These are phyloP conservation scores for Hemisphaericaspora xylofermentans DNA, from an alignment of 1,139 yeast genomes.

Conservation along the genomic window DNA sequence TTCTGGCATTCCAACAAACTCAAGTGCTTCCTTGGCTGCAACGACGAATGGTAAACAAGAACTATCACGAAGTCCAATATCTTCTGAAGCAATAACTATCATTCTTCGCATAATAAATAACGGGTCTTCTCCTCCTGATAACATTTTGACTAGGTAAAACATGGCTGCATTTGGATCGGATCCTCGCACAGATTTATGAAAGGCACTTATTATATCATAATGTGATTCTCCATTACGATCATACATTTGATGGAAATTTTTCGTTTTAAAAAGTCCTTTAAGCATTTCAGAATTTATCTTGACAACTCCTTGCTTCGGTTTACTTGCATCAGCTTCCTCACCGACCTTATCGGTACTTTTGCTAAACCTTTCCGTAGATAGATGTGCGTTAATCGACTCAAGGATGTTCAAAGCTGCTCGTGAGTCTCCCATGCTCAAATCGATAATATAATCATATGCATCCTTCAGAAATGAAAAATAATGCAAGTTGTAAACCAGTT, in stretches of 20 bases:
- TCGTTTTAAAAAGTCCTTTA: conserved; percentile 33
- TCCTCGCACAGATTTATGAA: conserved; percentile 89
- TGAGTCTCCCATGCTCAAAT: conserved; percentile 86
- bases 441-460: conserved; percentile 68
- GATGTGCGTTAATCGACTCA: conserved; percentile 50
- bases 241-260: conserved; percentile 60
- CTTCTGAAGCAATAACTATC: conserved; percentile 92
- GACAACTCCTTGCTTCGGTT: conserved; percentile 27
- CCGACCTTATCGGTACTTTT: conserved; percentile 18
- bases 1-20: conserved; percentile 95
- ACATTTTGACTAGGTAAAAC: conserved; percentile 83
- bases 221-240: conserved; percentile 90
- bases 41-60: conserved; percentile 83
- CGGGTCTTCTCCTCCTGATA: conserved; percentile 92
- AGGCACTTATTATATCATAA: conserved; percentile 91
- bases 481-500: conserved; percentile 35
- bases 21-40: conserved; percentile 82
- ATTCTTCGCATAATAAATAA: conserved; percentile 86
- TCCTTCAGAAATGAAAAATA: conserved; percentile 54
- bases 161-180: conserved; percentile 86
- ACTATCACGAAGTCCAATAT: conserved; percentile 81
- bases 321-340: conserved; percentile 10
- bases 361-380: conserved; percentile 34
- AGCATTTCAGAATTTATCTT: conserved; percentile 37
- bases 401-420: conserved; percentile 76